Conservation (phyloP, 2,329 filamentous ascomycete genomes). For the Penicillium brevicompactum region DNA sequence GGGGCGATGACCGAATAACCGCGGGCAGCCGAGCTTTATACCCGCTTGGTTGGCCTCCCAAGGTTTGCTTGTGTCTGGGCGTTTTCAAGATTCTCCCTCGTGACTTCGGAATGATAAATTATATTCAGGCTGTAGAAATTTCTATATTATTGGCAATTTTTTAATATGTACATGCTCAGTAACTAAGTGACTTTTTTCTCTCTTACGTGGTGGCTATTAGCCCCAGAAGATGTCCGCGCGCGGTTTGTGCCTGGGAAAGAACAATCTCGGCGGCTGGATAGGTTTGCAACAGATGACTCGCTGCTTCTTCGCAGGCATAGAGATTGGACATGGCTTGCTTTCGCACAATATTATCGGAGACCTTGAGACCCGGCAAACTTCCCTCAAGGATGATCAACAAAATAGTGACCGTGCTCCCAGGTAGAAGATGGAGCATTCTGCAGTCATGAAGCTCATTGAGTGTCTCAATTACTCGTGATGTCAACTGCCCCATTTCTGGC, state of each 20-base stretch:
- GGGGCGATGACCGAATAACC: neutral
- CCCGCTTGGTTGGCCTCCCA: neutral
- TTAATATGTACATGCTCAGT: neutral
- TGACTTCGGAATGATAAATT: neutral
- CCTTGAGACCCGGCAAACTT: constrained; percentile 4
- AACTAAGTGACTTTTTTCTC: neutral
- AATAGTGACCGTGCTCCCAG: constrained; percentile 6
- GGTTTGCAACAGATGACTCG: constrained; percentile 5
- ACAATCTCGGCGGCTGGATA: constrained; percentile 14
- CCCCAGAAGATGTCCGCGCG: constrained; percentile 7
- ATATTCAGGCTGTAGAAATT: neutral
- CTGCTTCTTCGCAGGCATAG: constrained; percentile 7
- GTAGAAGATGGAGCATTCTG: constrained; percentile 9
- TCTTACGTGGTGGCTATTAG: constrained; percentile 1
- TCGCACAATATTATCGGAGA: constrained; percentile 5
- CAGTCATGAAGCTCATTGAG: constrained; percentile 9
- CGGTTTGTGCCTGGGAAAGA: constrained; percentile 9
- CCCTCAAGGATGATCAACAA: constrained; percentile 5
- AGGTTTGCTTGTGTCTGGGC: neutral
- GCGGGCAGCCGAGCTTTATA: neutral
- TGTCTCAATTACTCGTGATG: constrained; percentile 5
- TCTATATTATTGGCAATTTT: neutral
- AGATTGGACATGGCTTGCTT: constrained; percentile 10
- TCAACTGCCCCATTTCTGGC: constrained; percentile 1
- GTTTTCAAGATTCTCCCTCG: neutral